Conservation (phyloP, 2,329 filamentous ascomycete genomes). For the Magnaporthiopsis poae region DNA sequence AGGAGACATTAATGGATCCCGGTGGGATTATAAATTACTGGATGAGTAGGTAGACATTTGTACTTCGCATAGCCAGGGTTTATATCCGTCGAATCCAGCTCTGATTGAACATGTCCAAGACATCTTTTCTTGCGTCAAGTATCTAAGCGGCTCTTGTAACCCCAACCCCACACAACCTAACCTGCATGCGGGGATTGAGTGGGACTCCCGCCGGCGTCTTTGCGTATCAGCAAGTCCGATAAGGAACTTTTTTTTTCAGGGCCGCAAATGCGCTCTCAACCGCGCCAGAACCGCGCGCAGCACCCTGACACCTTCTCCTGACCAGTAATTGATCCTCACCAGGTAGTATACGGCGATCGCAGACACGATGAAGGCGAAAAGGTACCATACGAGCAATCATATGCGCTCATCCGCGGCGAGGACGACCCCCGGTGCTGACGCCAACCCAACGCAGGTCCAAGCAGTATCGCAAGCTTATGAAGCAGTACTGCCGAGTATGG, state of each 20-base stretch:
- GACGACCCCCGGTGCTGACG: neutral
- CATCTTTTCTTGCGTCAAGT: neutral
- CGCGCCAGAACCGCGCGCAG: neutral
- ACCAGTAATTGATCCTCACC: neutral
- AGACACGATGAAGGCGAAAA: conserved; percentile 7
- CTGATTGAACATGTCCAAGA: too few species aligned
- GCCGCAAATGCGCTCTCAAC: neutral
- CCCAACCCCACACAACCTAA: too few species aligned
- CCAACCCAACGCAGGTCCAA: conserved; percentile 3
- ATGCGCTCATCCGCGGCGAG: neutral
- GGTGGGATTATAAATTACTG: neutral
- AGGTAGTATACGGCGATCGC: neutral
- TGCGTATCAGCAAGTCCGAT: neutral
- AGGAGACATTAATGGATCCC: neutral
- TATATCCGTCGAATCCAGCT: neutral
- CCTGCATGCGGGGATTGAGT: neutral
- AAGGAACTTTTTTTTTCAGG: neutral
- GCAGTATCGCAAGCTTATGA: conserved; percentile 9
- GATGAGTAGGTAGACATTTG: neutral
- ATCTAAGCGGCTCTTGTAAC: too few species aligned
- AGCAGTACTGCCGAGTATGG: conserved; percentile 7
- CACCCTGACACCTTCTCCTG: neutral
- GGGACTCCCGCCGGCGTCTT: neutral
- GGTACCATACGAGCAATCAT: neutral
- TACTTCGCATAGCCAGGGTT: neutral